Conservation (phyloP, 257 asterid genomes). For the Solanum chmielewskii region DNA sequence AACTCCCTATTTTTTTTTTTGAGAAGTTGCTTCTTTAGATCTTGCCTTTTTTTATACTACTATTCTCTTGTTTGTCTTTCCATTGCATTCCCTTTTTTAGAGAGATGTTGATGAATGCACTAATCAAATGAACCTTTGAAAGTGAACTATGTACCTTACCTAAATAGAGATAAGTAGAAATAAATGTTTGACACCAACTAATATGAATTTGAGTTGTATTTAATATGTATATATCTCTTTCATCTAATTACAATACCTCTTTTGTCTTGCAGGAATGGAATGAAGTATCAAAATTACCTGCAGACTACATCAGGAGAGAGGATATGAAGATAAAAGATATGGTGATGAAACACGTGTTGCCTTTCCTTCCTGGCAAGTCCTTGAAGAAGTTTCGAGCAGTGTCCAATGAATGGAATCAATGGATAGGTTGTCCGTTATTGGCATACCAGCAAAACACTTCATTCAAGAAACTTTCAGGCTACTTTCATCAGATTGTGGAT, state of each 20-base stretch:
- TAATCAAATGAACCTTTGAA: not conserved
- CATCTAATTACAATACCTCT: not conserved
- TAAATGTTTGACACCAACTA: not conserved
- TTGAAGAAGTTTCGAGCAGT: conserved; percentile 21
- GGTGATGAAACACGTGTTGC: conserved; percentile 15
- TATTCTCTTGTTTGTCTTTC: not conserved
- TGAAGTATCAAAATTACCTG: not conserved
- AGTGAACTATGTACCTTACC: not conserved
- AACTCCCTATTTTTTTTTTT: not conserved
- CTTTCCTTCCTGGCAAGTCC: conserved; percentile 37
- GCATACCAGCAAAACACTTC: conserved; percentile 24
- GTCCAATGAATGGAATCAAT: conserved; percentile 29
- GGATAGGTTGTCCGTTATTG: conserved; percentile 27
- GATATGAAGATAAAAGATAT: conserved; percentile 11
- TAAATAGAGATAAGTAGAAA: not conserved
- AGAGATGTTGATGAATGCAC: not conserved
- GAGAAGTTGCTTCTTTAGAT: not conserved
- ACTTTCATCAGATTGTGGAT: conserved; percentile 4
- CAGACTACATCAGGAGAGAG: not conserved
- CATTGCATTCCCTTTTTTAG: not conserved
- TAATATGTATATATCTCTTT: not conserved
- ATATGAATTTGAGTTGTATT: not conserved
- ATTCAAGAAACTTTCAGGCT: conserved; percentile 33
- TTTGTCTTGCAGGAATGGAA: not conserved
- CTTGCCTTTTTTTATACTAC: not conserved